phyloP scores from a whole-genome alignment of 805 yeast genomes.

The Debaryomyces prosopidis region DNA sequence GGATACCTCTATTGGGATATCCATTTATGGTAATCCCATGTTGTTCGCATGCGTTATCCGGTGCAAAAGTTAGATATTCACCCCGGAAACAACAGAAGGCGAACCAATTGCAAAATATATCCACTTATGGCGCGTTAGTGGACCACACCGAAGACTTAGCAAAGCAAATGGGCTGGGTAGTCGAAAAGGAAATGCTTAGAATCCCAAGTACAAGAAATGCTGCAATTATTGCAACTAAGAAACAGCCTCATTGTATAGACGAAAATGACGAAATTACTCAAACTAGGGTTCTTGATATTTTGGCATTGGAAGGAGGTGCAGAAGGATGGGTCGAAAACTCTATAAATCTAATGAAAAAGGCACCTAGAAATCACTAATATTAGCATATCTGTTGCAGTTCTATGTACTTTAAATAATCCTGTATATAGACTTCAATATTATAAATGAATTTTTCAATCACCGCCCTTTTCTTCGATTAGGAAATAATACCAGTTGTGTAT shows the following conservation, averaged over 20 bases:
- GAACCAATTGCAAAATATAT: conserved; percentile 27
- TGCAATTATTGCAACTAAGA: conserved; percentile 72
- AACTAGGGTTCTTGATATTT: conserved; percentile 54
- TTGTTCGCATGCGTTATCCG: conserved; percentile 85
- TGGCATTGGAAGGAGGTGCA: conserved; percentile 83
- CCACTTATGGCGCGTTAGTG: conserved; percentile 83
- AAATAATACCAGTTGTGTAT: neutral
- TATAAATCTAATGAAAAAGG: conserved; percentile 64
- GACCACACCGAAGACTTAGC: conserved; percentile 80
- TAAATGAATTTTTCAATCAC: neutral
- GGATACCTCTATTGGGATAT: conserved; percentile 86
- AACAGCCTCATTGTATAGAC: conserved; percentile 18
- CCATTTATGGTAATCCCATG: conserved; percentile 95
- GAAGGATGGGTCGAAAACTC: conserved; percentile 87
- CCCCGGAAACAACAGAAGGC: conserved; percentile 17
- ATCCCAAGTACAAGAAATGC: conserved; percentile 95
- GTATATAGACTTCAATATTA: neutral
- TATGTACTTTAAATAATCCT: neutral
- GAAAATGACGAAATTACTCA: conserved; percentile 33
- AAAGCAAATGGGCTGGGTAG: conserved; percentile 73
- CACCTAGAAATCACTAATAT: conserved; percentile 68
- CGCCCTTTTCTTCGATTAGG: neutral
- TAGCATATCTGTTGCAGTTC: neutral
- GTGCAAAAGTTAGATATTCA: conserved; percentile 64
- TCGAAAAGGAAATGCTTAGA: conserved; percentile 81